Base-by-base conservation (phyloP, 2,329 filamentous ascomycete genomes). In the Xylariaceae sp. region DNA sequence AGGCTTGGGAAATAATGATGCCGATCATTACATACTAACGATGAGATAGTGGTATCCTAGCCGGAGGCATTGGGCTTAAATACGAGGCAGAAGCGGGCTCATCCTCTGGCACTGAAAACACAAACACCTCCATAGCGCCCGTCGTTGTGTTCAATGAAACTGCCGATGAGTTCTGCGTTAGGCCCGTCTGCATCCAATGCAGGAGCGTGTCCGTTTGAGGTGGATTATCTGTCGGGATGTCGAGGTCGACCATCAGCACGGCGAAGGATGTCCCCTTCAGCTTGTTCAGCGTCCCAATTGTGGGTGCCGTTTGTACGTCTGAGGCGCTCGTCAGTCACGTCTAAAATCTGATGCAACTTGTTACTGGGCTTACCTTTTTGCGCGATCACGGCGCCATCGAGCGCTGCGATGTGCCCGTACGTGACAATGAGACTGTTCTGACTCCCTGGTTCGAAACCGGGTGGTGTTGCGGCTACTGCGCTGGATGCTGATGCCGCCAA, bases 191-290 rank as follows among this genome's bases (percentile, higher is more conserved):
- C 66, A 74, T 63, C 73, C 73, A 76, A 66, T 75, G 72, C 41
- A 75, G 68, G 27, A 74, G 62, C 9, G 72, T 75, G 53, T 61
- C 65, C 7, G 72, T 74, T 45, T 62, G 48, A 1, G 70, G 69
- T 2, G 72, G 68, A 40, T 31, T 68, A 59, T 68, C 71, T 8
- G 73, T 74, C 45, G 73, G 77, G 67, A 73, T 80, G 60, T 77
- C 77, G 4, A 79, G 69, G 55, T 75, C 72, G 46, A 75, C 65
- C 73, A 75, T 75, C 54, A 75, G 51, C 34, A 75, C 65, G 11
- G 72, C 70, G 58, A 72, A 76, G 3, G 71, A 73, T 49, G 68
- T 68, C 48, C 74, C 74, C 19, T 64, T 67, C n/a, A 76, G 65
- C 46, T 65, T 66, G 57, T 65, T 65, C 42, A 63, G 58, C 6